phyloP scores from a whole-genome alignment of 495 filamentous ascomycete species.

The Penicillium paxilli region DNA sequence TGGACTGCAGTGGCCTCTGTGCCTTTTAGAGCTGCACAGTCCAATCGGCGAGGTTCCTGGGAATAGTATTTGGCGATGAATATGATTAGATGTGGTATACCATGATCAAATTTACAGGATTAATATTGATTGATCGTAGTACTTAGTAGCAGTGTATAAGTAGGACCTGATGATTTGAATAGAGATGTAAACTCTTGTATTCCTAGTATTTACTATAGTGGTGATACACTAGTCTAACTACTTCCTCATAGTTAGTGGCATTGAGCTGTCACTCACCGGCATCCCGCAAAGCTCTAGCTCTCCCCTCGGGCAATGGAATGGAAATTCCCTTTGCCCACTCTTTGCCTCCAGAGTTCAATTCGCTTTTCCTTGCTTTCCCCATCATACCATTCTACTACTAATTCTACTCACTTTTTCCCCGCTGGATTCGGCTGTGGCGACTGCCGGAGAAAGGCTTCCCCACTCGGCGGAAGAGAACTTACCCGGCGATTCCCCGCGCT shows the following conservation, averaged over 20 bases:
- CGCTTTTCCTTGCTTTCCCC: too few relatives aligned
- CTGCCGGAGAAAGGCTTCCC: constrained; percentile 8
- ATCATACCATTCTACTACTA: too few relatives aligned
- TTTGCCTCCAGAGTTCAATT: too few relatives aligned
- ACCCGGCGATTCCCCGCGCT: not conserved
- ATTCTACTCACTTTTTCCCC: not conserved
- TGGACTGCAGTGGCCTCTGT: not conserved
- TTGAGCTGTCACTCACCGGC: not conserved
- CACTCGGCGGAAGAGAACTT: constrained; percentile 8
- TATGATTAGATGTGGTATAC: not conserved
- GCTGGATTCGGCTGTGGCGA: not conserved
- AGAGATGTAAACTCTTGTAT: too few relatives aligned
- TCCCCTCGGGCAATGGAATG: not conserved
- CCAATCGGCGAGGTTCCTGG: not conserved
- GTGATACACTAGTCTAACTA: too few relatives aligned
- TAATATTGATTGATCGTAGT: too few relatives aligned
- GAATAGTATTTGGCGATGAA: too few relatives aligned
- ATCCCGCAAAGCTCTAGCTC: not conserved
- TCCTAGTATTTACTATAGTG: too few relatives aligned
- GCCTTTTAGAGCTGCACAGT: not conserved
- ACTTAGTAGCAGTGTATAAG: too few relatives aligned
- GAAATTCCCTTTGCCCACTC: not conserved
- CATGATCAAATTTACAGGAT: too few relatives aligned
- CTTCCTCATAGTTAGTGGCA: too few relatives aligned
- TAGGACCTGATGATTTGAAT: too few relatives aligned